A percentile compares a stretch with the other conserved stretches of the same genome.
Evolutionary conservation across 768 basidiomycete genomes (phyloP).

Genomic region (Mycena vitilis): DNA sequence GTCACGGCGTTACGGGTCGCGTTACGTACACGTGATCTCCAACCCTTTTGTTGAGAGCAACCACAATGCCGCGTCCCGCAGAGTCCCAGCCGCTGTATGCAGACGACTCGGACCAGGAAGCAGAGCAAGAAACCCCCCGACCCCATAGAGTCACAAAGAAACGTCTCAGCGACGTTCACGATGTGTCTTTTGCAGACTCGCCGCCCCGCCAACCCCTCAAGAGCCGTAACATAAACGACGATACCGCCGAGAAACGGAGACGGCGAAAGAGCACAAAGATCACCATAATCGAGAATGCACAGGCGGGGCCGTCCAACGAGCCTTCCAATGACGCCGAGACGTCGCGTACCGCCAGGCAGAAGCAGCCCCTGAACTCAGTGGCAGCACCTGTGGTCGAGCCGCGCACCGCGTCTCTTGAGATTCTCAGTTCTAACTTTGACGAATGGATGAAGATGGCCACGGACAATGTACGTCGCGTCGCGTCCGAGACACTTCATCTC

Average conservation of each 20-base stretch:
- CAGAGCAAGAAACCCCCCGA: constrained; percentile 54
- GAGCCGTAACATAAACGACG: constrained; percentile 79
- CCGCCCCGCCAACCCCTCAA: constrained; percentile 54
- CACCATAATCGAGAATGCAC: constrained; percentile 63
- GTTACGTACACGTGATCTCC: constrained; percentile 14
- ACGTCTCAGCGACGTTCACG: constrained; percentile 70
- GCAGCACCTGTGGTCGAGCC: constrained; percentile 70
- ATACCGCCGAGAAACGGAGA: constrained; percentile 86
- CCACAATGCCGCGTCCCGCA: constrained; percentile 40
- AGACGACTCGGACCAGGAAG: constrained; percentile 53
- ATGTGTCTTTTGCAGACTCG: constrained; percentile 54
- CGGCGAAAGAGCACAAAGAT: constrained; percentile 83
- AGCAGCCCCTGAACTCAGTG: constrained; percentile 71
- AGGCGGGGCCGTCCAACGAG: constrained; percentile 69
- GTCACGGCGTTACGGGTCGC: neutral
- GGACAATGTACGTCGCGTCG: constrained; percentile 80
- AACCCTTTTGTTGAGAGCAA: constrained; percentile 12
- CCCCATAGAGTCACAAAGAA: constrained; percentile 59
- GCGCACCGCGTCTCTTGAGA: constrained; percentile 58
- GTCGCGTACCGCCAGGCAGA: constrained; percentile 65
- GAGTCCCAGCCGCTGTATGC: constrained; percentile 49
- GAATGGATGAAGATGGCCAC: constrained; percentile 99
- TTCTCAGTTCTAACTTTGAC: constrained; percentile 95
- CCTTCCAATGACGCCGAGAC: constrained; percentile 51
- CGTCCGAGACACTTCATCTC: constrained; percentile 21